Percentiles rank a stretch among this genome's conserved stretches.
These are phyloP conservation scores for Elaeis guineensis DNA, from an alignment of 176 grass and related monocot species.

Conservation along the genomic window DNA sequence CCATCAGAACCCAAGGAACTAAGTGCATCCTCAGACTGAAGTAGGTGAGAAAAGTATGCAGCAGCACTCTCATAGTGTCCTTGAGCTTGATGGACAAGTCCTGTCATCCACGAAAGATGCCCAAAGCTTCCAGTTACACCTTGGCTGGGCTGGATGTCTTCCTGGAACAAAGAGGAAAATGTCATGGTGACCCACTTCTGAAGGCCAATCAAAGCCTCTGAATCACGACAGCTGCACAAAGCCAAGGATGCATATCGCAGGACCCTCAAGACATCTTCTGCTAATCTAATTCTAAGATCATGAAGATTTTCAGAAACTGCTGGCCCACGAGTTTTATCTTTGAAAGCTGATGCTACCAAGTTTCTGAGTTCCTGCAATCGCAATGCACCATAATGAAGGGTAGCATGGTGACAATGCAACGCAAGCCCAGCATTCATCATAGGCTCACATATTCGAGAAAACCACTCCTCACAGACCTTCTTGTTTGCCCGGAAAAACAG, in stretches of 20 bases:
- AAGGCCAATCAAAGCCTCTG: constrained; percentile 79
- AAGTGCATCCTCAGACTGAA: constrained; percentile 81
- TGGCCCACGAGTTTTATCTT: constrained; percentile 44
- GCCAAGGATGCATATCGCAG: constrained; percentile 77
- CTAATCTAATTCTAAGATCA: constrained; percentile 55
- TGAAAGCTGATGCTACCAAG: constrained; percentile 48
- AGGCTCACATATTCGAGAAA: constrained; percentile 95
- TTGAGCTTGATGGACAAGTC: constrained; percentile 76
- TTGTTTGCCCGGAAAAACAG: constrained; percentile 95
- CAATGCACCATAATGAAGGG: constrained; percentile 65
- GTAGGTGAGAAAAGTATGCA: constrained; percentile 78
- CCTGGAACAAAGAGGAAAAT: constrained; percentile 61
- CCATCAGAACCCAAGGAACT: constrained; percentile 78
- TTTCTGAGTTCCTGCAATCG: constrained; percentile 66
- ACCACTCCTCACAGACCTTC: constrained; percentile 97
- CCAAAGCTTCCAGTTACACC: constrained; percentile 36
- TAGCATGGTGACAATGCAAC: constrained; percentile 70
- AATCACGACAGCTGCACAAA: constrained; percentile 73
- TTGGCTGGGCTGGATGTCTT: constrained; percentile 34
- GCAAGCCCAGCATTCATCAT: constrained; percentile 91
- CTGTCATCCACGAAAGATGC: constrained; percentile 83
- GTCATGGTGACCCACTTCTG: constrained; percentile 60
- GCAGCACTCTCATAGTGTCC: constrained; percentile 92
- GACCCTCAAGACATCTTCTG: constrained; percentile 64
- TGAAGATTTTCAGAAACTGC: constrained; percentile 40